Evolutionary conservation across 2,329 filamentous ascomycete genomes (phyloP), one percentile per base, ranked within the genome.

Genomic region (Fusarium sp.): DNA sequence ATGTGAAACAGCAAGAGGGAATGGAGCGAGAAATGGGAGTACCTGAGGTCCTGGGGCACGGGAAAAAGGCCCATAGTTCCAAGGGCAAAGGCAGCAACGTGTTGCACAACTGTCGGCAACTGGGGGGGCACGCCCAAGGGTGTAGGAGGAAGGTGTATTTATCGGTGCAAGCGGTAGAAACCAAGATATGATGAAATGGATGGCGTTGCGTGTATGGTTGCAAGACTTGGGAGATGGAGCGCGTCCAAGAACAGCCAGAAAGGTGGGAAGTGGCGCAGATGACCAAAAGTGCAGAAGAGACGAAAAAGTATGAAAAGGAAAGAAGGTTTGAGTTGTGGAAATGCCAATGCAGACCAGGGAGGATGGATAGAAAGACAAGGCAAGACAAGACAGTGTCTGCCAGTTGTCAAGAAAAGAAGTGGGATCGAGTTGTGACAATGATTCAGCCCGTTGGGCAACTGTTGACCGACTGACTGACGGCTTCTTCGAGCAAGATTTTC

Each of bases 361-460:
- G n/a, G 32, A 66, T 43, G 20, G 25, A 52, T 11, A 13, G 48
- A 32, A 7, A 56, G 41, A 41, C 64, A 62, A 56, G n/a, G n/a
- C 16, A 35, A 73, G 27, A n/a, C 30, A 64, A 65, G 50, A 63
- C 18, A 27, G 23, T 45, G 45, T 39, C 48, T 67, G 48, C 43
- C 71, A 71, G 43, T 57, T 73, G 62, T 67, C 41, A 70, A 14
- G 32, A 52, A 73, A 56, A n/a, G 41, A 64, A 70, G 37, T 61
- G 16, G 23, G 23, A 48, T 41, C 37, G 16, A 73, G 70, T 60
- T 72, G 45, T 58, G 43, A 56, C 60, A 50, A 60, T 63, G 64
- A 69, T 72, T 64, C 68, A 69, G 64, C 43, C 52, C 52, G 41
- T 72, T 65, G 61, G 65, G 68, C 72, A 75, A 72, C 68, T 63